phyloP scores from a whole-genome alignment of 148 eudicot genomes.

The Rhododendron simsii region DNA sequence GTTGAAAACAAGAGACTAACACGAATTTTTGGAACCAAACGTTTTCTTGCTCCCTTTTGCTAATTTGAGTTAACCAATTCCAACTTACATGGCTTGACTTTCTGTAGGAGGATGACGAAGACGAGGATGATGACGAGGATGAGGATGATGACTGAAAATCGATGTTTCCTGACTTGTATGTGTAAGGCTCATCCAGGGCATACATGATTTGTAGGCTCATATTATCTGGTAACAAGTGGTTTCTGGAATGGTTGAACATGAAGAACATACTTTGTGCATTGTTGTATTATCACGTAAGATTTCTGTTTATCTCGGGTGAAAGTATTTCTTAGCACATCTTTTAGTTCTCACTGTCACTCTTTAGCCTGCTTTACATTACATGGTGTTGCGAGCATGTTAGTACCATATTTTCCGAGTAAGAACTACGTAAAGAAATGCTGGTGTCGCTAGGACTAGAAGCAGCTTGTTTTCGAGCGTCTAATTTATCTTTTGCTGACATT shows the following conservation, averaged over 20 bases:
- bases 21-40: background rate
- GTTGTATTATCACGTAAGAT: background rate
- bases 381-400: background rate
- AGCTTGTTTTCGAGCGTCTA: background rate
- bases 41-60: background rate
- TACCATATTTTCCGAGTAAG: background rate
- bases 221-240: background rate
- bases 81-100: background rate
- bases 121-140: conserved; percentile 41
- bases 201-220: conserved; percentile 7
- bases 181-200: conserved; percentile 4
- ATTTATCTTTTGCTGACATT: background rate
- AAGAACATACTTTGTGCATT: background rate
- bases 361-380: background rate
- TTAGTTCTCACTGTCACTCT: background rate
- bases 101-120: conserved; percentile 23
- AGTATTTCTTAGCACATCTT: background rate
- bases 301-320: background rate
- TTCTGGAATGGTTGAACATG: background rate
- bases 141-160: conserved; percentile 43
- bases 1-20: background rate
- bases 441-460: background rate
- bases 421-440: background rate
- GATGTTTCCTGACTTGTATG: background rate
- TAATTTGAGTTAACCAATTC: background rate